Conservation (phyloP, 257 asterid species). For the Ilex asprella region DNA sequence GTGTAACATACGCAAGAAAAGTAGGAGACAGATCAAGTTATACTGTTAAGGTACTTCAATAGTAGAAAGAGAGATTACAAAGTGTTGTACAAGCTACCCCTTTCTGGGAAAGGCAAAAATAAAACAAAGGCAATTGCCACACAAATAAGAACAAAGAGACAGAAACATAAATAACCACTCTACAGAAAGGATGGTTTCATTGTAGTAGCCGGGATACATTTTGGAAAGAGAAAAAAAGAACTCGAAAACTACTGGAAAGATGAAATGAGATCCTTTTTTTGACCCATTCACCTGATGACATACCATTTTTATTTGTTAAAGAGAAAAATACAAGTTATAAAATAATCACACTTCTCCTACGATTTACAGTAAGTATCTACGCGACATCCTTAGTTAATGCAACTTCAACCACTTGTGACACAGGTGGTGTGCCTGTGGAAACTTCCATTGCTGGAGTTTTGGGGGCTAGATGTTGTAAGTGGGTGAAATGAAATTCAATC, state of each 20-base stretch:
- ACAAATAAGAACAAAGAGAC: background rate
- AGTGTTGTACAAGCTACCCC: no score
- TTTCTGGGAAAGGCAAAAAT: no score
- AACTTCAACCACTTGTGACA: constrained; percentile 19
- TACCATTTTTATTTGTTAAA: background rate
- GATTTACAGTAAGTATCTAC: constrained; percentile 27
- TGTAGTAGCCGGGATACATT: no score
- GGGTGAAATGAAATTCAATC: constrained; percentile 85
- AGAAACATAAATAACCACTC: background rate
- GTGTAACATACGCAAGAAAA: no score
- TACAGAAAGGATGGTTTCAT: no score
- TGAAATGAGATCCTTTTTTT: constrained; percentile 22
- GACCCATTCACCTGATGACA: constrained; percentile 8
- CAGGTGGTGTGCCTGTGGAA: background rate
- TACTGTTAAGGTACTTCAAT: no score
- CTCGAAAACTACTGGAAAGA: constrained; percentile 3
- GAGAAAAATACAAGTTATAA: constrained; percentile 16
- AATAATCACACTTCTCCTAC: constrained; percentile 16
- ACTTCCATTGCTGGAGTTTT: constrained; percentile 15
- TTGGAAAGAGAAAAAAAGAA: background rate
- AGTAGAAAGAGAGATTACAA: no score
- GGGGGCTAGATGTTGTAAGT: constrained; percentile 16
- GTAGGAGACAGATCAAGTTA: no score
- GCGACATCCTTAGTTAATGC: constrained; percentile 15
- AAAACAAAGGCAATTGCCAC: background rate